Base-by-base conservation (phyloP, 148 eudicot species). In the Rhododendron molle region DNA sequence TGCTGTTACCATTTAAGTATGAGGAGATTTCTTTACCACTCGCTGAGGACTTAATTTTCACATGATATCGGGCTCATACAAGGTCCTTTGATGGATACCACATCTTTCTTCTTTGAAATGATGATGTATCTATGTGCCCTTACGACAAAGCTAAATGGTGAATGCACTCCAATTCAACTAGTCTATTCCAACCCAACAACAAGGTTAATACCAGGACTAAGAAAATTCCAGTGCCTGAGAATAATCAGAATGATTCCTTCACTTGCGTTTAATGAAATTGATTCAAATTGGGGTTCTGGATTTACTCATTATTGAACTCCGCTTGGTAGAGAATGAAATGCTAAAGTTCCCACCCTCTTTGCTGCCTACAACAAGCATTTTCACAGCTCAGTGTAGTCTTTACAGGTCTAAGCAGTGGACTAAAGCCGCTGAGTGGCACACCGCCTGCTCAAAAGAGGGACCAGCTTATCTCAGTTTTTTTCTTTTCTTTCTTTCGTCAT, bases 101-200 rank as follows among this genome's bases (percentile, higher is more conserved):
- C 81, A n/a, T 78, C 1, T 78, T 78, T 20, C 26, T 36, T 21
- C 18, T 21, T 40, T 36, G 47, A 38, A 18, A 34, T 2, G 15
- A 5, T 46, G 18, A 81, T 54, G 1, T 56, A 56, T n/a, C 16
- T 21, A 38, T 1, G 49, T 46, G 49, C 49, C 49, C 49, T 46
- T 46, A 46, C 11, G 49, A 46, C 12, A 46, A 81, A 46, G 49
- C 49, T 46, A 46, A 46, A 46, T 85, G 77, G 23, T 88, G 77
- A 88, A 85, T 82, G 72, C 86, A 30, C 71, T 88, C 30, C 83
- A 81, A 58, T 88, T 85, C 79, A 85, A 85, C 81, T 82, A 81
- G 87, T 88, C 87, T 18, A 60, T 87, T 80, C 87, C 86, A 81
- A 87, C 87, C 84, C 12, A 83, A 84, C 56, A 18, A 58, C 11